Base-by-base conservation (phyloP, 2,329 filamentous ascomycete genomes). In the Fusarium cicatricum region DNA sequence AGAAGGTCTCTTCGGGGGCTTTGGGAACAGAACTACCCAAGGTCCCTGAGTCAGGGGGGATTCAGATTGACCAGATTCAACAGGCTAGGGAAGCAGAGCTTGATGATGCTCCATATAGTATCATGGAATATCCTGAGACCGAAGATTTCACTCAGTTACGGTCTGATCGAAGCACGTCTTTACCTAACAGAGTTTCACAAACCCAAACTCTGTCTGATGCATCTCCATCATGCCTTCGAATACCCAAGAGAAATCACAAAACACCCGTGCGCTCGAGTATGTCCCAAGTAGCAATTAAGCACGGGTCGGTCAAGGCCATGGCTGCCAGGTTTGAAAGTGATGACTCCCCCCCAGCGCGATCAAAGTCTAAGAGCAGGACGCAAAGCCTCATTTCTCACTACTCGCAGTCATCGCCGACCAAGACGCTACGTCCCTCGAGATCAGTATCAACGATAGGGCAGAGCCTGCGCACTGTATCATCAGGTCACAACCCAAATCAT, bases 301-400 rank as follows among this genome's bases (percentile, higher is more conserved):
- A 50, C 54, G 66, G 68, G 16, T 69, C 72, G 3, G 81, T 83
- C 11, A 80, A 72, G 60, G 80, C 79, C 2, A 82, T 85, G 74
- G 77, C 82, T 4, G 82, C 82, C 31, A 75, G 78, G 65, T 84
- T 84, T 66, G 80, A 85, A 57, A 75, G 64, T 8, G 63, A 46
- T 6, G 52, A 60, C 11, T 10, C 40, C 19, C 51, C 55, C 4
- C 45, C 52, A 7, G 15, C 33, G 15, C 34, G 29, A 3, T n/a
- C 34, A 17, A 50, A 40, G 16, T 57, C 42, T 28, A 39, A 56
- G 16, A 59, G 48, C 52, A 65, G 59, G 39, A 53, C 66, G 4
- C 68, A 64, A 28, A 60, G 53, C 34, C 50, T 66, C 8, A 55
- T 59, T 21, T 68, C 56, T 15, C 61, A 55, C 1, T 68, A 57